Percentiles rank a stretch among this genome's conserved stretches.
These are phyloP conservation scores for Hypoxylon sp. DNA, from an alignment of 2,329 filamentous ascomycete species.

Conservation along the genomic window DNA sequence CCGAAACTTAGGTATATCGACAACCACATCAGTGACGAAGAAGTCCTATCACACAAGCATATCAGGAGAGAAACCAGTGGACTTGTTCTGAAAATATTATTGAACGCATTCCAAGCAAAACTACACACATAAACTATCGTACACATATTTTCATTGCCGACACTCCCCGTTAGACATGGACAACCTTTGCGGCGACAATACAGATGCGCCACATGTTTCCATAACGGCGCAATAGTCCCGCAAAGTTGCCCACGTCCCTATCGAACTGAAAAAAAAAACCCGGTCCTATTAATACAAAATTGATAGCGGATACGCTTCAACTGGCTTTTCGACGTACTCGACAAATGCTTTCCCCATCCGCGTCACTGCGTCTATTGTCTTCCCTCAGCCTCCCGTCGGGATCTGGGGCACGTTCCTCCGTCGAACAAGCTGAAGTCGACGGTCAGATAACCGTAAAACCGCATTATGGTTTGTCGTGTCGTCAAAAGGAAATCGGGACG, in stretches of 20 bases:
- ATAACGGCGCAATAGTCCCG: conserved; percentile 11
- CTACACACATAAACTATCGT: conserved; percentile 19
- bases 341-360: not conserved
- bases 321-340: not conserved
- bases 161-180: not conserved
- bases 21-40: not conserved
- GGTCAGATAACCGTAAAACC: conserved; percentile 14
- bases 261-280: conserved; percentile 3
- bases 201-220: conserved; percentile 11
- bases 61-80: not conserved
- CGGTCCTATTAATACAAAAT: conserved; percentile 30
- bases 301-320: conserved; percentile 12
- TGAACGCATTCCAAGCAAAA: conserved; percentile 18
- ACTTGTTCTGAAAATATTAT: conserved; percentile 19
- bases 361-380: conserved; percentile 1
- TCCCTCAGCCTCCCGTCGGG: not conserved
- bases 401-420: conserved; percentile 3
- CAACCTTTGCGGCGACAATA: conserved; percentile 10
- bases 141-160: conserved; percentile 25
- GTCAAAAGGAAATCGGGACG: conserved; percentile 40
- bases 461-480: conserved; percentile 30
- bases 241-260: conserved; percentile 1
- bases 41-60: conserved; percentile 3
- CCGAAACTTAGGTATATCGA: not conserved
- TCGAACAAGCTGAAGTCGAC: conserved; percentile 12